Evolutionary conservation across 1,139 yeast species (phyloP), one percentile per base, ranked within the genome.

Genomic region (Diutina mesorugosa): DNA sequence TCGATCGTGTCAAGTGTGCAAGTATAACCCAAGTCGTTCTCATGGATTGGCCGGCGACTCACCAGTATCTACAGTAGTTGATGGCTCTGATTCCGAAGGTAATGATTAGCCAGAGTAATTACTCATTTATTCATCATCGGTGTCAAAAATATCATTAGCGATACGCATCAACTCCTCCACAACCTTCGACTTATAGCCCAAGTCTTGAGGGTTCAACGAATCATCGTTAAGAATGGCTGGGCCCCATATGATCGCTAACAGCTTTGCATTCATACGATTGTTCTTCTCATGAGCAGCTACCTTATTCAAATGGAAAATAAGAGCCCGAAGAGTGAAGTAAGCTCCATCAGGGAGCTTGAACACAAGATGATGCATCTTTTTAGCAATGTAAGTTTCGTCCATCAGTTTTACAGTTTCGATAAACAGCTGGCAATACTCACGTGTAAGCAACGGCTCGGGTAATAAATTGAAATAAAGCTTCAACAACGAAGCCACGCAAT

Each of bases 321-420:
- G 74, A 47, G 90, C 83, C 63, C 98, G 76, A 62, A 93, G 76
- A 0, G 98, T 91, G 73, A 96, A 90, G 69, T 93, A 93, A 58
- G 95, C 90, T 1, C 96, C 95, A 69, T 93, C 99, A 0, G 98
- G 97, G 57, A 93, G 77, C 62, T 87, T 87, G 71, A 86, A 93
- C 54, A 93, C 89, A 59, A 89, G 79, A 56, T 90, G 90, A 69
- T 93, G 99, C 63, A 93, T 76, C 60, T 85, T 87, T 63, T 90
- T 90, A 57, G 79, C 79, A 55, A 90, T 83, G 57, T 66, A 73
- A n/a, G 72, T 67, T 61, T 74, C 79, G 62, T 76, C 79, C 55
- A 64, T 62, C n/a, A 77, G 72, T 64, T 86, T 83, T 32, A 90
- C 86, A 12, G 96, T 90, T 52, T 85, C 87, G 58, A 90, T 75